Base-by-base conservation (phyloP, 768 basidiomycete genomes). In the Tricholoma sp. region DNA sequence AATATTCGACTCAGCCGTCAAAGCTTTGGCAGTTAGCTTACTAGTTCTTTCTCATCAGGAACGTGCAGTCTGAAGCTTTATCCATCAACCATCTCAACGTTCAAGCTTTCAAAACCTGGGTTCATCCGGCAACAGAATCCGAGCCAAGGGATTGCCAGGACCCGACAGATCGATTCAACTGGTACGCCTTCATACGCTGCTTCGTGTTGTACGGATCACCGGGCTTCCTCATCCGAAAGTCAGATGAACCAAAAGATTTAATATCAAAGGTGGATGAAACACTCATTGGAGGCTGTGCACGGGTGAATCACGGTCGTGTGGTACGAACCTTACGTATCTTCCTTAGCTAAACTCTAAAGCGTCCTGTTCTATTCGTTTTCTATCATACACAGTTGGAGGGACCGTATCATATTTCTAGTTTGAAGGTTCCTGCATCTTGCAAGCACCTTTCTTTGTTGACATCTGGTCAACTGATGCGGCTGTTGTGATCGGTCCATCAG, bases 1-100 rank as follows among this genome's bases (percentile, higher is more conserved):
- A 53, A 44, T 47, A 13, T 29, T 34, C 33, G 48, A 24, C 45
- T 61, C 42, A 41, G 53, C 45, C 55, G 54, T 59, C 54, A 54
- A 58, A 50, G 24, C 24, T 39, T 63, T 57, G 58, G 54, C 55
- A 57, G 39, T 42, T 48, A 54, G 28, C 50, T n/a, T 50, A 18
- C 31, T 11, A 17, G 4, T n/a, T 8, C 28, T 15, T 41, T 39
- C 31, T 41, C 37, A 10, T 6, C 37, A 36, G 37, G 36, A 39
- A 29, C 52, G 9, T 32, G 4, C 44, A 42, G 41, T 11, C 15
- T 42, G 32, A 7, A 24, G 5, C 9, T 24, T 8, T 6, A 20
- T 42, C 42, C n/a, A 11, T 41, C 11, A 18, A 42, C 10, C 52
- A 44, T 9, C 18, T n/a, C 37, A 24, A 24, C 24, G 24, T 24